These are phyloP conservation scores for Exophiala spinifera DNA, from an alignment of 2,329 filamentous ascomycete species.

Conservation along the genomic window DNA sequence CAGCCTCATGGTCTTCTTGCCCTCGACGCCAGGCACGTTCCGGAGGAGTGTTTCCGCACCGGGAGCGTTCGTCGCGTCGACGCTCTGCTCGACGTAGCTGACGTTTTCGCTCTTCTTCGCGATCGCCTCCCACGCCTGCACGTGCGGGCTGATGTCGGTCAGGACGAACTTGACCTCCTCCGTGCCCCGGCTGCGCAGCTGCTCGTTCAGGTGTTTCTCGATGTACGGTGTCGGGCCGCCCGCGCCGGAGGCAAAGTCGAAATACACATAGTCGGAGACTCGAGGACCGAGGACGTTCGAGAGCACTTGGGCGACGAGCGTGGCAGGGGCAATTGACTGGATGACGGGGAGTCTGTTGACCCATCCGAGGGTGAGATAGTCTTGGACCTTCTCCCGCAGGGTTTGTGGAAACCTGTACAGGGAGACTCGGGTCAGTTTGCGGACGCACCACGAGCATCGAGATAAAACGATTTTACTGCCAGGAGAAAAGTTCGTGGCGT, in stretches of 20 bases:
- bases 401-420: slow-evolving; percentile 68
- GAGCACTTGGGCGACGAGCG: slow-evolving; percentile 59
- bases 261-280: slow-evolving; percentile 57
- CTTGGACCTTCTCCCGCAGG: slow-evolving; percentile 57
- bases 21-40: slow-evolving; percentile 33
- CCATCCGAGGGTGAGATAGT: slow-evolving; percentile 64
- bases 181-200: slow-evolving; percentile 27
- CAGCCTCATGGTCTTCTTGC: slow-evolving; percentile 61
- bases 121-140: slow-evolving; percentile 57
- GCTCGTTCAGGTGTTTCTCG: slow-evolving; percentile 57
- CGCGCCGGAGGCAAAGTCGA: slow-evolving; percentile 74
- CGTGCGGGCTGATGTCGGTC: slow-evolving; percentile 64
- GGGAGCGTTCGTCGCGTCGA: slow-evolving; percentile 65
- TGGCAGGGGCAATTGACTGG: slow-evolving; percentile 57
- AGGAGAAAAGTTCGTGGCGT: too few relatives aligned
- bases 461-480: too few relatives aligned
- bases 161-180: slow-evolving; percentile 56
- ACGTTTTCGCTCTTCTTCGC: slow-evolving; percentile 55
- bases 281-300: slow-evolving; percentile 48
- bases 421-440: background rate
- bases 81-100: slow-evolving; percentile 56
- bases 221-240: slow-evolving; percentile 68
- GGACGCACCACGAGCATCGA: too few relatives aligned
- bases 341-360: slow-evolving; percentile 57
- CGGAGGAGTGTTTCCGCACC: slow-evolving; percentile 38